Evolutionary conservation across 2,329 filamentous ascomycete species (phyloP), one percentile per base, ranked within the genome.

Genomic region (Ceratocystis papillata): DNA sequence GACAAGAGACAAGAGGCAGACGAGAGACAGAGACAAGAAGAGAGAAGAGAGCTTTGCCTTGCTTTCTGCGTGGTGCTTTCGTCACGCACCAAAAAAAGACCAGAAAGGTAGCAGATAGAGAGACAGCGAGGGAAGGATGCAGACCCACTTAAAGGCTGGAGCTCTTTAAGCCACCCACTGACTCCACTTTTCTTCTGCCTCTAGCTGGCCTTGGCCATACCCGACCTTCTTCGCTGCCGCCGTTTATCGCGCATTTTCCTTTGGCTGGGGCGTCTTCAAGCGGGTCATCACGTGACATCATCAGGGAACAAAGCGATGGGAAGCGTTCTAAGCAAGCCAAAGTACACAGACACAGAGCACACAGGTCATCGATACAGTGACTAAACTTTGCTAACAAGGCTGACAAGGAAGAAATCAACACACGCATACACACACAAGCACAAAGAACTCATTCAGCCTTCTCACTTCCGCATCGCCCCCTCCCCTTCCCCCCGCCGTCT

Each of bases 221-320:
- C 28, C 33, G 28, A 15, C 37, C 37, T 41, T 41, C 37, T 59
- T 57, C 25, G 53, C 25, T n/a, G 55, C 28, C 28, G 55, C 55
- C 55, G 55, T 59, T 59, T 59, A 59, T 59, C 28, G 55, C 55
- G 55, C 55, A 59, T 59, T 68, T 73, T 70, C 57, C 68, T 67
- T 37, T 60, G 22, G 48, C 48, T 15, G 22, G 48, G 10, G 46
- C 17, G 17, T 48, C 48, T n/a, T 50, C 48, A 41, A 41, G 37
- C 37, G 37, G 37, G 37, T 15, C 37, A 12, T 41, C 37, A 41
- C 37, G 37, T 41, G 37, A 41, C 8, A 41, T 15, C 3, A 1
- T 12, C 37, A 41, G 37, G 37, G 12, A 41, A 41, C 37, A 41
- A 41, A 12, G 37, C 37, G 10, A 41, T 10, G 37, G 37, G 37